phyloP scores from a whole-genome alignment of 441 rosid genomes.

The Adansonia madagascariensis region DNA sequence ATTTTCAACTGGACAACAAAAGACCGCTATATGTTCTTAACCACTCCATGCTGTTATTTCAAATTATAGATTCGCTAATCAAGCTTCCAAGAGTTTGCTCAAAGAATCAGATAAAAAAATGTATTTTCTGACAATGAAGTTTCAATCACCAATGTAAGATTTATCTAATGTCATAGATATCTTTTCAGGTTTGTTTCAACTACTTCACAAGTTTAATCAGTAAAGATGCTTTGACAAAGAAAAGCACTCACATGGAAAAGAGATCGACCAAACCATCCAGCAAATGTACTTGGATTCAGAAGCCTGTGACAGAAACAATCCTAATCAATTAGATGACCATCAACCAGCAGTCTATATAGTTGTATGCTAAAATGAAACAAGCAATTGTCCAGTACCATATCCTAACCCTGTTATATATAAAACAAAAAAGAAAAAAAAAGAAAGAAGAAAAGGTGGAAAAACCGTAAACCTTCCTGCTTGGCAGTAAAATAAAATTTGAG shows the following conservation, averaged over 20 bases:
- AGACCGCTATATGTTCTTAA: background rate
- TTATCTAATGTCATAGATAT: conserved; percentile 4
- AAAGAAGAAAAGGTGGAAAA: background rate
- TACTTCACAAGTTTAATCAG: background rate
- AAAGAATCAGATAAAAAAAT: background rate
- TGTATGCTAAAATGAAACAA: conserved; percentile 14
- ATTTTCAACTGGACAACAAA: background rate
- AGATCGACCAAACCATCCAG: conserved; percentile 99
- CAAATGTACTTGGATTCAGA: conserved; percentile 97
- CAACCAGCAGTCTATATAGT: conserved; percentile 5
- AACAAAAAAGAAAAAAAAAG: conserved; percentile 2
- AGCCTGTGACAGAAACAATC: conserved; percentile 60
- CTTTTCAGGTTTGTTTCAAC: background rate
- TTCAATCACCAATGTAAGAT: background rate
- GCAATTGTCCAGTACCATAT: conserved; percentile 21
- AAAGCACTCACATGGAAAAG: conserved; percentile 86
- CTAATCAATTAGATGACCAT: conserved; percentile 27
- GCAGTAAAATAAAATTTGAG: conserved; percentile 95
- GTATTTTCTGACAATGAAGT: background rate
- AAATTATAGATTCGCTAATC: conserved; percentile 14
- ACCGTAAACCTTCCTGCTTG: conserved; percentile 93
- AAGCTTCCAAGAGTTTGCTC: conserved; percentile 10
- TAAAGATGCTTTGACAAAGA: conserved; percentile 13
- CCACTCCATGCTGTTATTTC: background rate
- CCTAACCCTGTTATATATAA: background rate